These are phyloP conservation scores for Amorphotheca resinae DNA, from an alignment of 495 filamentous ascomycete genomes.

Conservation along the genomic window DNA sequence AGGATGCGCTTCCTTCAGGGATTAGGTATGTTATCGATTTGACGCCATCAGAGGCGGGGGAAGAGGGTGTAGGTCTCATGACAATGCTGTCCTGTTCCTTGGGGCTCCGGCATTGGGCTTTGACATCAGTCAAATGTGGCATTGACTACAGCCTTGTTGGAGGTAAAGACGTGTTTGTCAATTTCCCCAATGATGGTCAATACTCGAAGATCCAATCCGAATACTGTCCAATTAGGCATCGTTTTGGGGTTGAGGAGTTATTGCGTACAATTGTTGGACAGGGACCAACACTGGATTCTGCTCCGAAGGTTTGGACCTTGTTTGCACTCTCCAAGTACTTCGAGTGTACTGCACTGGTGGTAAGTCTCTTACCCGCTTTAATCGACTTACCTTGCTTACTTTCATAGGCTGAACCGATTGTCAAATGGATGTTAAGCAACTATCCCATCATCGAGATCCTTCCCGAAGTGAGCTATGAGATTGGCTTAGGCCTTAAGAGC, in stretches of 20 bases:
- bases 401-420: slow-evolving; percentile 8
- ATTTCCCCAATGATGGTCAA: background rate
- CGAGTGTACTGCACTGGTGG: slow-evolving; percentile 23
- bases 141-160: slow-evolving; percentile 11
- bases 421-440: slow-evolving; percentile 10
- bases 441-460: slow-evolving; percentile 13
- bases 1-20: slow-evolving; percentile 12
- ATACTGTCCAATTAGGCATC: slow-evolving; percentile 36
- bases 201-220: slow-evolving; percentile 21
- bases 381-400: background rate
- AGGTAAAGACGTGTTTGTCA: slow-evolving; percentile 7
- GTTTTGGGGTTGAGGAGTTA: slow-evolving; percentile 34
- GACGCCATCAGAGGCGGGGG: slow-evolving; percentile 35
- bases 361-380: slow-evolving; percentile 4
- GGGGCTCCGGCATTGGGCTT: slow-evolving; percentile 33
- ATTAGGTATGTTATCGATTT: slow-evolving; percentile 41
- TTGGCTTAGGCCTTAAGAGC: slow-evolving; percentile 7
- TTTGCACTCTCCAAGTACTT: slow-evolving; percentile 37
- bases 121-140: slow-evolving; percentile 18
- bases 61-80: slow-evolving; percentile 38
- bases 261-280: slow-evolving; percentile 31
- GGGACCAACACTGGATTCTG: slow-evolving; percentile 32
- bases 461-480: slow-evolving; percentile 9
- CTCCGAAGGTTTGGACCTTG: slow-evolving; percentile 42
- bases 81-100: slow-evolving; percentile 37